Evolutionary conservation across 2,329 filamentous ascomycete species (phyloP).

Genomic region (Fusarium sororula): DNA sequence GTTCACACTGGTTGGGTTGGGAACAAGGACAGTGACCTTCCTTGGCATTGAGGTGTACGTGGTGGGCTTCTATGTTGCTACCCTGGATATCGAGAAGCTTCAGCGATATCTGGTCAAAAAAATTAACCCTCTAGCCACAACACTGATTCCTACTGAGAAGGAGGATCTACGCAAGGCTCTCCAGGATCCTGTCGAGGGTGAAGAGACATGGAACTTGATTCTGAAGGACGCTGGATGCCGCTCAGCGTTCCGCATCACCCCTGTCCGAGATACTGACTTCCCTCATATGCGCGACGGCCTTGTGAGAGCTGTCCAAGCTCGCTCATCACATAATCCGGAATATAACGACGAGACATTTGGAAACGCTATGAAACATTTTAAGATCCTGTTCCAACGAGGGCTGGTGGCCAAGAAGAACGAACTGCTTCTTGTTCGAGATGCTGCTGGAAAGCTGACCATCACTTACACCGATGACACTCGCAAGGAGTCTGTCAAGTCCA

Average conservation of each 20-base stretch:
- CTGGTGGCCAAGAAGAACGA: constrained; percentile 84
- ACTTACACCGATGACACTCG: constrained; percentile 72
- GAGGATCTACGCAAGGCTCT: constrained; percentile 74
- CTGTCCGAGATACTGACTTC: constrained; percentile 94
- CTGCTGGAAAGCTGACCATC: constrained; percentile 71
- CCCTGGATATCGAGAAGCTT: constrained; percentile 80
- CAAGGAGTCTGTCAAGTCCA: constrained; percentile 55
- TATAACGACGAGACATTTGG: constrained; percentile 81
- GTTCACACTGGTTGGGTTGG: constrained; percentile 89
- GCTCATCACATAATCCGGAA: constrained; percentile 66
- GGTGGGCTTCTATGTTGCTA: constrained; percentile 90
- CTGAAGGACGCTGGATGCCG: constrained; percentile 74
- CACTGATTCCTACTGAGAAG: constrained; percentile 84
- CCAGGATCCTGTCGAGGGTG: constrained; percentile 73
- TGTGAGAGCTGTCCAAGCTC: constrained; percentile 82
- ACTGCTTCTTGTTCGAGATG: constrained; percentile 75
- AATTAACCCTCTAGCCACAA: constrained; percentile 81
- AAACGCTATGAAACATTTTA: constrained; percentile 78
- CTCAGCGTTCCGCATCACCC: constrained; percentile 83
- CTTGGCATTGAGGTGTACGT: constrained; percentile 93
- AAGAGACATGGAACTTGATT: constrained; percentile 78
- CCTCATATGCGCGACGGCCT: constrained; percentile 91
- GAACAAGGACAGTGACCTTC: constrained; percentile 90
- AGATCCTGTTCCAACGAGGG: constrained; percentile 80
- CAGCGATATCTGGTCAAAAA: constrained; percentile 80